Base-by-base conservation (phyloP, 352 stramenopile genomes). In the Globisporangium spinosum region DNA sequence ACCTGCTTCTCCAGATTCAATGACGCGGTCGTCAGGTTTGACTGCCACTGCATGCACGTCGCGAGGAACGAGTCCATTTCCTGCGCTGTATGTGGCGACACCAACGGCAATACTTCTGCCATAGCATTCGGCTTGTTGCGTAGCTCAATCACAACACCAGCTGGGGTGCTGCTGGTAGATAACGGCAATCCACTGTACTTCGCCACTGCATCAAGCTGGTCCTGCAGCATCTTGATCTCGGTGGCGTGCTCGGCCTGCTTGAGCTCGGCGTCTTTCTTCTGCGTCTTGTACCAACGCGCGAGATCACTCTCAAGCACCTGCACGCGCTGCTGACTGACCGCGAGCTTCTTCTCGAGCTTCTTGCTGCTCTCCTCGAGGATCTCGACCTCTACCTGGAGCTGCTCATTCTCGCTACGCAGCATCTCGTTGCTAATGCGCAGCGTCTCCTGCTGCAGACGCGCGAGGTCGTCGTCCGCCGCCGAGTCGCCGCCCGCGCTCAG, bases 221-320 rank as follows among this genome's bases (percentile, higher is more conserved):
- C 40, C 34, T 64, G 54, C 4, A 72, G 64, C 45, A 73, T 43
- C 47, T 72, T 55, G 2, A 67, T 51, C 43, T 82, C 65, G 20
- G 70, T 25, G 13, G 77, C 63, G 61, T 79, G 73, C 23, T 67
- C 62, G 3, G 20, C 6, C 1, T 72, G 62, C 49, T 67, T 67
- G 2, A 55, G n/a, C 35, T 78, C 73, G 35, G 70, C 64, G 13
- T 85, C 65, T 59, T 68, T 60, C 68, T 80, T 72, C 25, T 78
- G 76, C 34, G 73, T 62, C 8, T 67, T 67, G 45, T 84, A 80
- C 5, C 84, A 67, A 15, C 74, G 74, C 38, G 68, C 71, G 17
- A 84, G 40, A 45, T 87, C 77, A n/a, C 78, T 70, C 40, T 85
- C 75, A 1, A 85, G 47, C 54, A 74, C 69, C 2, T 70, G 65